phyloP scores from a whole-genome alignment of 192 early-diverging fungal species.

The Gamsiella multidivaricata region DNA sequence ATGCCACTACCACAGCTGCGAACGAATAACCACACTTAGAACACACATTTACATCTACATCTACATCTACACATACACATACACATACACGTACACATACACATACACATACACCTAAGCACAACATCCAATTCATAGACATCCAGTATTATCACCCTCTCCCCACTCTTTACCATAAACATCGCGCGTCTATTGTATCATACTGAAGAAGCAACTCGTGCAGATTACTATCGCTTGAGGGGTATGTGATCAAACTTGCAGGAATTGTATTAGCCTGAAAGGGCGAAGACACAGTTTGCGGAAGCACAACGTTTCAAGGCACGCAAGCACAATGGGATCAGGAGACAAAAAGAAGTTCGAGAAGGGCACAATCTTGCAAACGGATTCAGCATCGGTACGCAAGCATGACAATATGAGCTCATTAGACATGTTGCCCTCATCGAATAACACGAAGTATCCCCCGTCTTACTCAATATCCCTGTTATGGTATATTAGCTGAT shows the following conservation, averaged over 20 bases:
- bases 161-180: background rate
- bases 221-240: too few species aligned
- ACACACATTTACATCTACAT: too few species aligned
- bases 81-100: too few species aligned
- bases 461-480: background rate
- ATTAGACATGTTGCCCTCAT: too few species aligned
- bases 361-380: conserved; percentile 23
- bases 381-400: conserved; percentile 33
- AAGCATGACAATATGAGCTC: too few species aligned
- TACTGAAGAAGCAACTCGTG: too few species aligned
- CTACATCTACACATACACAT: too few species aligned
- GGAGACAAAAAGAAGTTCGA: conserved; percentile 15
- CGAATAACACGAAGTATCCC: too few species aligned
- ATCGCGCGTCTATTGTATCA: background rate
- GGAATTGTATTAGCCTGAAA: too few species aligned
- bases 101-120: background rate
- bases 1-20: conserved; percentile 5
- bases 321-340: conserved; percentile 13
- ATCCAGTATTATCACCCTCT: background rate
- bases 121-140: background rate
- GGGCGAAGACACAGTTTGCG: too few species aligned
- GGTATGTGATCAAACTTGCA: background rate
- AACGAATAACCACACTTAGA: too few species aligned
- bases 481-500: conserved; percentile 23
- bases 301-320: background rate